A percentile compares a stretch with the other conserved stretches of the same genome.
These are phyloP conservation scores for Kluyveromyces sp. DNA, from an alignment of 1,139 yeast species.

Conservation along the genomic window DNA sequence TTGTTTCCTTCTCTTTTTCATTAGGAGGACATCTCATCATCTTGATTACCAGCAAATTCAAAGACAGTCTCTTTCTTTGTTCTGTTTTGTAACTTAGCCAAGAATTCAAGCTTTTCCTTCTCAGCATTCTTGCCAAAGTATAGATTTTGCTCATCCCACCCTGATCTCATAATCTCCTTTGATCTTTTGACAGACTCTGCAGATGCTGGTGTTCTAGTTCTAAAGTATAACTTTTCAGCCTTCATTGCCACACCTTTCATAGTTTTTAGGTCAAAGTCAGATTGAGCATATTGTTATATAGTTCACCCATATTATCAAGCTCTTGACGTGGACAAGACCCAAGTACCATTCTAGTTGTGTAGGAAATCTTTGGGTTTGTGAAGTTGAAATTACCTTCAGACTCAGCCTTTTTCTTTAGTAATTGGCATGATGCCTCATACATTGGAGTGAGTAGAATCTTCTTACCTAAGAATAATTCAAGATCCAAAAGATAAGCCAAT, in stretches of 20 bases:
- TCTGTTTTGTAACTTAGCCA: constrained; percentile 64
- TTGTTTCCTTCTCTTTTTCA: constrained; percentile 80
- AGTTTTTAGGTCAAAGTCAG: constrained; percentile 62
- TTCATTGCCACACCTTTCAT: constrained; percentile 67
- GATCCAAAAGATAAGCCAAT: constrained; percentile 79
- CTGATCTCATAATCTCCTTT: constrained; percentile 67
- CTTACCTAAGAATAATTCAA: constrained; percentile 84
- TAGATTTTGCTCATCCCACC: constrained; percentile 86
- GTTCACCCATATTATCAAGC: constrained; percentile 66
- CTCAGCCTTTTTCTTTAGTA: constrained; percentile 41
- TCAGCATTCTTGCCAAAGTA: constrained; percentile 69
- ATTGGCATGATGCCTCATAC: constrained; percentile 53
- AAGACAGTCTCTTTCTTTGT: constrained; percentile 82
- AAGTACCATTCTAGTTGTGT: constrained; percentile 68
- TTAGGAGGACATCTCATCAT: constrained; percentile 71
- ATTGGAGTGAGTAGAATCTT: constrained; percentile 64
- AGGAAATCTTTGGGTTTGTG: constrained; percentile 52
- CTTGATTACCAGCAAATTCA: constrained; percentile 64
- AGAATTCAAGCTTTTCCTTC: constrained; percentile 62
- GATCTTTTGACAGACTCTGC: constrained; percentile 76
- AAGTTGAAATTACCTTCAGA: constrained; percentile 33
- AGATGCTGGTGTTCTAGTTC: constrained; percentile 84
- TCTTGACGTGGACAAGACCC: constrained; percentile 75
- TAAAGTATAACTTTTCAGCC: constrained; percentile 81
- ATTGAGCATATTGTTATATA: constrained; percentile 53